Evolutionary conservation across 495 filamentous ascomycete species (phyloP), one percentile per base, ranked within the genome.

Genomic region (Daldinia grandis): DNA sequence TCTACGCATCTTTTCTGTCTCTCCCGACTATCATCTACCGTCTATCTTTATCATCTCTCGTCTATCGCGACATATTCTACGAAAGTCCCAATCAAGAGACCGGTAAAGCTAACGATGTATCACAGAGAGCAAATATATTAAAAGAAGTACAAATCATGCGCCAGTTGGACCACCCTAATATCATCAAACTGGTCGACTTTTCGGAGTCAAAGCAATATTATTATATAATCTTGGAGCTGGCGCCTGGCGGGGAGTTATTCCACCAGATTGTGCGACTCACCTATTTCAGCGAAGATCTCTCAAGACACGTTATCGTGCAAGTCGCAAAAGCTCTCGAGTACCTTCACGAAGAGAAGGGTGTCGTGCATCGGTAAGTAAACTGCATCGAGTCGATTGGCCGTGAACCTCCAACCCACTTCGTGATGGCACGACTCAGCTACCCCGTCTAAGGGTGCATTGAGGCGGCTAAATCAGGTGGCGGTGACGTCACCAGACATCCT

Each of bases 81-180:
- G 50, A 42, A 42, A 57, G 27, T 21, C 42, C 27, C 0, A 27
- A 21, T 14, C 4, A 21, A 1, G 8, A 4, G 5, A 40, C 1
- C 38, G 24, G 31, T 15, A n/a, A 30, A 27, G 38, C 76, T 73
- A 64, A 75, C 54, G 33, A n/a, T 27, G 69, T n/a, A 40, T 55
- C 30, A 67, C 62, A 99, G 95, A 87, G 95, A 83, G 91, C 94
- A 62, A 99, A 98, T 72, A 98, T 99, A 64, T 83, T 98, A 53
- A 99, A 99, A 79, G 95, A 99, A 78, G 96, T 99, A 12, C 94
- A 97, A 78, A 98, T 99, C 77, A 99, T 99, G 95, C 92, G 93
- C 47, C 90, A 94, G 74, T 84, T 98, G 54, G 93, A 98, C 69
- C 96, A 99, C 71, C 94, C 94, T 21, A 98, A 98, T 74, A 93